Base-by-base conservation (phyloP, 1,284 basidiomycete species). In the Fomitopsis palustris region DNA sequence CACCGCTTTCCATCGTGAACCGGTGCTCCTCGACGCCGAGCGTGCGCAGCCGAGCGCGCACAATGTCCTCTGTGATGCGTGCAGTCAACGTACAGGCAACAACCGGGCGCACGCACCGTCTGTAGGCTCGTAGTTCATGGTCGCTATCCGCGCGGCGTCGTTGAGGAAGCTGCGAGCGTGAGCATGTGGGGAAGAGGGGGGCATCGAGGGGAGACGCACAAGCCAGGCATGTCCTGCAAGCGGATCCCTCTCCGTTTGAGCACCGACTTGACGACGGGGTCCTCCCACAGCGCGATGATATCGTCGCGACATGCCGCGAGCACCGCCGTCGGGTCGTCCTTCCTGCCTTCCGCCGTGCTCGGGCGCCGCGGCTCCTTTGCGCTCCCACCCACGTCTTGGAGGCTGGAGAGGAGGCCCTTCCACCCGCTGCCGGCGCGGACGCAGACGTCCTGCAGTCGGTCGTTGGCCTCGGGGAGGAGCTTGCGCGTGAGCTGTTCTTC, bases 11-110 rank as follows among this genome's bases (percentile, higher is more conserved):
- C 60, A 83, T 76, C 16, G 76, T 70, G 62, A 90, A 84, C 12
- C 80, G 74, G 62, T 89, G 83, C 64, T 90, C 88, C 60, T 88
- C 84, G 1, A 88, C 81, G 25, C 84, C 84, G 45, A 86, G 76
- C 4, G 85, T 87, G 39, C 82, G 78, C 19, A 87, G 72, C 10
- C 86, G 75, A 0, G 85, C 85, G 16, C 85, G 80, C 9, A 88
- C 79, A 56, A 87, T 82, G 65, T 88, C 86, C 59, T 85, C 81
- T 72, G 60, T 37, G 10, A 9, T 41, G 16, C 21, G 37, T 45
- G n/a, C 49, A 41, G 51, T 54, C 31, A 59, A 16, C 41, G 19
- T 14, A 19, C 42, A 33, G 21, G 12, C 27, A 7, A 39, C 5
- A 4, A n/a, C n/a, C n/a, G 51, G 17, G 10, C 10, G 55, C 12